Conservation (phyloP, 495 filamentous ascomycete genomes). For the Neurospora discreta region DNA sequence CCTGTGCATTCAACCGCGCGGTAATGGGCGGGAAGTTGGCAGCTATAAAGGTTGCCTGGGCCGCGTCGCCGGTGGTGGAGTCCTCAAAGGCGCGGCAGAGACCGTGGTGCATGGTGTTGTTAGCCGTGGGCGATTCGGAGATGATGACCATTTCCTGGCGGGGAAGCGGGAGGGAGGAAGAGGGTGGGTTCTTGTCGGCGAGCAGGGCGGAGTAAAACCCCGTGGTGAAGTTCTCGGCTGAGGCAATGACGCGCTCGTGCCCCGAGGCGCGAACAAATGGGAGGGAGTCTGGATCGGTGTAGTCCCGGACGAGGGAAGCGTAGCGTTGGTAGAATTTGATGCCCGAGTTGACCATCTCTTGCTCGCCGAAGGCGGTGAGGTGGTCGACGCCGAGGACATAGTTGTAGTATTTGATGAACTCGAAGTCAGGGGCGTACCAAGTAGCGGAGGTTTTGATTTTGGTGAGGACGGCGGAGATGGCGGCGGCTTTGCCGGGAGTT, state of each 20-base stretch:
- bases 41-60: constrained; percentile 41
- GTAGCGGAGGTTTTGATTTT: constrained; percentile 48
- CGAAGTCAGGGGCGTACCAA: constrained; percentile 43
- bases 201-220: constrained; percentile 54
- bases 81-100: constrained; percentile 55
- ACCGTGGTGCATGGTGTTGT: constrained; percentile 69
- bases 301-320: constrained; percentile 33
- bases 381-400: constrained; percentile 68
- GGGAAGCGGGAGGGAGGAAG: constrained; percentile 30
- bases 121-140: constrained; percentile 47
- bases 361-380: constrained; percentile 59
- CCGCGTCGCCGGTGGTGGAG: constrained; percentile 32
- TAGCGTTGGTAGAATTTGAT: constrained; percentile 64
- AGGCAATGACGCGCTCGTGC: constrained; percentile 60
- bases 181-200: constrained; percentile 24
- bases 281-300: constrained; percentile 17
- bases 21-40: constrained; percentile 52
- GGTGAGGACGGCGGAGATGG: constrained; percentile 45
- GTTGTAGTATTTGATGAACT: constrained; percentile 56
- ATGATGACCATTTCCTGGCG: constrained; percentile 49
- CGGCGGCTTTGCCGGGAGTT: constrained; percentile 47
- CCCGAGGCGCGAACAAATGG: constrained; percentile 67
- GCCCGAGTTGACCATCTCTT: constrained; percentile 65
- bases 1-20: constrained; percentile 45
- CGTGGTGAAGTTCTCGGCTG: constrained; percentile 58